Conservation (phyloP, 768 basidiomycete species). For the Russula brevipes region DNA sequence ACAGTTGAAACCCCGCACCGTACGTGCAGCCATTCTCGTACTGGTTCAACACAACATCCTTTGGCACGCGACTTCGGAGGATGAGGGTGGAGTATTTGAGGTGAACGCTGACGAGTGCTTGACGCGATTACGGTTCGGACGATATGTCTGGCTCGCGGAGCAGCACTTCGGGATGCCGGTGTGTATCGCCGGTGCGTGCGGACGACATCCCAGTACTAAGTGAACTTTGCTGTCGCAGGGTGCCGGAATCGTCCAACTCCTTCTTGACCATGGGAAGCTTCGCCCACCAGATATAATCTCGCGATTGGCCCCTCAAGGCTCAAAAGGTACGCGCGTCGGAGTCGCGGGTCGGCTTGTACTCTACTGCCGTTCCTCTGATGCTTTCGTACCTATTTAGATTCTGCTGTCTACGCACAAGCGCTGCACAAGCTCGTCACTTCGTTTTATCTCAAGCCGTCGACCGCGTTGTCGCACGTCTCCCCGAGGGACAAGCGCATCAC, state of each 20-base stretch:
- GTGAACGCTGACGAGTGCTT: constrained; percentile 82
- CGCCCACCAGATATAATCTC: constrained; percentile 64
- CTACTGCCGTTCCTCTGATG: constrained; percentile 20
- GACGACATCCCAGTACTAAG: neutral
- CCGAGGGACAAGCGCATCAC: constrained; percentile 75
- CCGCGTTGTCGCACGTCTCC: constrained; percentile 69
- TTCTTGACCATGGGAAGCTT: constrained; percentile 85
- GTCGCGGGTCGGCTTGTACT: neutral
- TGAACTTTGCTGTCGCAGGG: constrained; percentile 43
- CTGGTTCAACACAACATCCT: constrained; percentile 89
- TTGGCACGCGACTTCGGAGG: constrained; percentile 72
- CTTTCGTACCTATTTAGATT: constrained; percentile 28
- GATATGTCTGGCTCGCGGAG: constrained; percentile 70
- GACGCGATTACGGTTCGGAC: constrained; percentile 74
- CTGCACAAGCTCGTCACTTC: constrained; percentile 66
- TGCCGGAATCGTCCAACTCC: constrained; percentile 64
- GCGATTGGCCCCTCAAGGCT: constrained; percentile 45
- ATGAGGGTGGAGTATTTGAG: constrained; percentile 74
- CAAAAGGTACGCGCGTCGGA: constrained; percentile 45
- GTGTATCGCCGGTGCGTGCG: constrained; percentile 29
- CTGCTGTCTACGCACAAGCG: constrained; percentile 49
- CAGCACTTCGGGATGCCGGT: constrained; percentile 67
- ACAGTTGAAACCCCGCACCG: constrained; percentile 56
- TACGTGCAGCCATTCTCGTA: constrained; percentile 66
- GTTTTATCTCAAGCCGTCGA: constrained; percentile 76